These are phyloP conservation scores for Claviceps africana DNA, from an alignment of 2,329 filamentous ascomycete species.

Conservation along the genomic window DNA sequence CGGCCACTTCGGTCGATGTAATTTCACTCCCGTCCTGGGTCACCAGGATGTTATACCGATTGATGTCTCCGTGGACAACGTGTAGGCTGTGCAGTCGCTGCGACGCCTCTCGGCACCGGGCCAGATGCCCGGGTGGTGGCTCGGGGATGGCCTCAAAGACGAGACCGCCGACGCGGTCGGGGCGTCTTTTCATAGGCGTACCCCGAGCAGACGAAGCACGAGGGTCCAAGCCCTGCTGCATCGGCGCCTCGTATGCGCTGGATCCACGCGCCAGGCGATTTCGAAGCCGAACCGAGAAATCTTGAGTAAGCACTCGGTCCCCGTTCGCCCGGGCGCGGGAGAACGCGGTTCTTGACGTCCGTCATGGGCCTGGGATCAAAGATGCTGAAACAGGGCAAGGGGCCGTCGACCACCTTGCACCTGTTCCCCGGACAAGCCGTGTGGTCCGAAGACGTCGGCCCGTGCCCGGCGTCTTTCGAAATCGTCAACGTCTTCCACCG, in stretches of 20 bases:
- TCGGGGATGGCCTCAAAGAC: neutral
- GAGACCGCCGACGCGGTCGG: neutral
- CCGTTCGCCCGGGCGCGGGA: no score
- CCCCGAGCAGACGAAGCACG: no score
- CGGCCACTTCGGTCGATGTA: neutral
- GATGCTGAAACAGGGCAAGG: no score
- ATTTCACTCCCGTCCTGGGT: neutral
- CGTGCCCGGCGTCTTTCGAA: neutral
- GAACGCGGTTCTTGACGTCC: no score
- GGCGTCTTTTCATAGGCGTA: no score
- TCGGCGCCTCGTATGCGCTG: no score
- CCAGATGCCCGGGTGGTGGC: neutral
- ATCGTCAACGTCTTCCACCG: neutral
- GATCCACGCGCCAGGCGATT: no score
- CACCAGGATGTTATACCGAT: neutral
- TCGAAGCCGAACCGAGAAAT: no score
- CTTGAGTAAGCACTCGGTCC: no score
- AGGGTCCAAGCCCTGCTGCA: no score
- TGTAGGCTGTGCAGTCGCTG: neutral
- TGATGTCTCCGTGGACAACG: neutral
- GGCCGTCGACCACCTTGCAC: no score
- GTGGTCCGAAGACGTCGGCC: neutral
- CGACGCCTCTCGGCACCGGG: neutral
- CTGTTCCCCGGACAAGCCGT: neutral
- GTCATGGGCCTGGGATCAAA: no score